These are phyloP conservation scores for Physaria fendleri DNA, from an alignment of 345 rosid species.

Conservation along the genomic window DNA sequence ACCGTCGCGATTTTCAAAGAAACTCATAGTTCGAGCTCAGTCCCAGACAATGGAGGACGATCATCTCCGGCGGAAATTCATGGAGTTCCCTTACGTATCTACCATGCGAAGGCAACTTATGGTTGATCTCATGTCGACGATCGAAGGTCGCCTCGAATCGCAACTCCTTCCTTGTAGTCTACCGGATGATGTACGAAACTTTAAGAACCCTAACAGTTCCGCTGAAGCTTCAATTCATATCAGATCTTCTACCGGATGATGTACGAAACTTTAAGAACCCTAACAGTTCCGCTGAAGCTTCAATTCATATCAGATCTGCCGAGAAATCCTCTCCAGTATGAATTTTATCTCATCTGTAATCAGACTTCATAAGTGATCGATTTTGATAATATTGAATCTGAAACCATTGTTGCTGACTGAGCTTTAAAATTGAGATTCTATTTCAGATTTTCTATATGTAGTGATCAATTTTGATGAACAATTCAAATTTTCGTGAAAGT, in stretches of 20 bases:
- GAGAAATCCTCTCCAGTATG: constrained; percentile 48
- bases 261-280: constrained; percentile 50
- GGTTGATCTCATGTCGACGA: constrained; percentile 56
- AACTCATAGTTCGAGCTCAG: constrained; percentile 14
- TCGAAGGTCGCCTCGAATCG: constrained; percentile 51
- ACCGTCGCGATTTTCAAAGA: constrained; percentile 7
- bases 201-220: constrained; percentile 43
- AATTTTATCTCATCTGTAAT: too few species aligned
- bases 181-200: constrained; percentile 64
- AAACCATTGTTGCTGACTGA: too few species aligned
- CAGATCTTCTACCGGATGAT: constrained; percentile 65
- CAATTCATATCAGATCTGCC: constrained; percentile 59
- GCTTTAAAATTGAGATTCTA: too few species aligned
- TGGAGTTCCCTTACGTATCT: constrained; percentile 60
- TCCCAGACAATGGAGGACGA: constrained; percentile 33
- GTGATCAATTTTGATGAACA: too few species aligned
- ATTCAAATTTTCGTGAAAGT: too few species aligned
- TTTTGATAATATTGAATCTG: too few species aligned
- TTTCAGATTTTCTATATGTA: too few species aligned
- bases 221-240: constrained; percentile 60
- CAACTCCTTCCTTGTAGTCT: constrained; percentile 57
- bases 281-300: constrained; percentile 51
- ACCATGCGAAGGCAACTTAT: constrained; percentile 47
- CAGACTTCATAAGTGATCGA: too few species aligned
- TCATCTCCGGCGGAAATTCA: constrained; percentile 36